Evolutionary conservation across 805 yeast species (phyloP), one percentile per base, ranked within the genome.

Genomic region (Candida nemodendra): DNA sequence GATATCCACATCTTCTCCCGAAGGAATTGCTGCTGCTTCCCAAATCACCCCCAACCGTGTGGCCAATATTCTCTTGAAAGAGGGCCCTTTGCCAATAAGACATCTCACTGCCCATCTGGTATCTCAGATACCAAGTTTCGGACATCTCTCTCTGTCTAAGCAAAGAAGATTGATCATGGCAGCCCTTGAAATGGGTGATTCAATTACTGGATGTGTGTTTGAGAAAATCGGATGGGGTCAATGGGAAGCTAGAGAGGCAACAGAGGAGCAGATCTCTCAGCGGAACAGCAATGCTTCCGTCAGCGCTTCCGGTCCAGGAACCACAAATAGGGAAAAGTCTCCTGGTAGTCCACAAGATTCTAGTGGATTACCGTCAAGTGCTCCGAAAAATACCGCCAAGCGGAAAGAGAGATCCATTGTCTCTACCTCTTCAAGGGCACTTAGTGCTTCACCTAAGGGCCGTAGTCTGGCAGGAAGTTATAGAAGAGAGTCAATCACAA

Each of bases 201-300:
- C 70, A 1, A 67, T 61, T 28, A 81, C 77, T 39, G 72, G 74
- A 41, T 81, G 84, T 29, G 76, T 83, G 12, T 90, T 90, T 64
- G 95, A 88, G 55, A 90, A 90, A 64, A 88, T 90, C 22, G 96
- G 97, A 16, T 90, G 98, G 98, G 98, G 98, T 42, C 95, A 90
- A 60, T 90, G 98, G 98, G 84, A 84, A 17, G 95, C 90, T 3
- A 73, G 79, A 51, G 65, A 68, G 33, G 77, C 56, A 5, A 30
- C 53, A 2, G 42, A 34, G 4, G 62, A 55, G 12, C 50, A 45
- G 21, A 58, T 59, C n/a, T 37, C 43, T 4, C 26, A 29, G 12
- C 49, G 52, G 30, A 56, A 55, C 39, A 46, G 36, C 18, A 43
- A 32, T 24, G 47, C 57, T 11, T 36, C 44, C 6, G 43, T 38